Evolutionary conservation across 192 early-diverging fungal genomes (phyloP).

Genomic region (Backusella morwellensis): DNA sequence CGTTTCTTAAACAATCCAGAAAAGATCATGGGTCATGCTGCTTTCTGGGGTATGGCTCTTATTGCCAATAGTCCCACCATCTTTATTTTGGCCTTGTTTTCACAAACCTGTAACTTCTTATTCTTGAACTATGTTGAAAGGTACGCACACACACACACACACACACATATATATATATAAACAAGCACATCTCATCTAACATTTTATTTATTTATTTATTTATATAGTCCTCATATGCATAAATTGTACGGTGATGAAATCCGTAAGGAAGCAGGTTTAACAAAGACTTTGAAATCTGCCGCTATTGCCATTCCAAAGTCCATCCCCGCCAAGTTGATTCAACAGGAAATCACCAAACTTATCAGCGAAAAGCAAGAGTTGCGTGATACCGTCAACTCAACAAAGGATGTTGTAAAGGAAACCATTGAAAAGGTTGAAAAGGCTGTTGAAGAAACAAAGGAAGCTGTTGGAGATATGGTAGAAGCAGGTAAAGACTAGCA

Average conservation of each 20-base stretch:
- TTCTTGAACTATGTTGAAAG: conserved; percentile 84
- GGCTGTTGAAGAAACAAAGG: conserved; percentile 58
- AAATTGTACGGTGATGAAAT: conserved; percentile 84
- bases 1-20: conserved; percentile 92
- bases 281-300: conserved; percentile 64
- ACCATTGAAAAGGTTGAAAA: conserved; percentile 58
- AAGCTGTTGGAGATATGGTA: conserved; percentile 47
- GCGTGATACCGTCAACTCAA: conserved; percentile 33
- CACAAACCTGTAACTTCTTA: conserved; percentile 80
- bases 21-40: conserved; percentile 89
- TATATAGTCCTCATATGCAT: conserved; percentile 80
- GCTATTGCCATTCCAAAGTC: conserved; percentile 59
- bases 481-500: conserved; percentile 32
- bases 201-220: background rate
- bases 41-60: conserved; percentile 91
- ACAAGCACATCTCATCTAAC: background rate
- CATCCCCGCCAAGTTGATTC: conserved; percentile 43
- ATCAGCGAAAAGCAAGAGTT: conserved; percentile 54
- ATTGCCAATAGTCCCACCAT: conserved; percentile 82
- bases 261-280: conserved; percentile 79
- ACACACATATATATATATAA: too few relatives aligned
- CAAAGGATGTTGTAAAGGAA: conserved; percentile 50
- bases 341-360: conserved; percentile 46
- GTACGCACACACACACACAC: background rate
- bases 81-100: conserved; percentile 79